These are phyloP conservation scores for Crataegus laevigata DNA, from an alignment of 306 rosid species.

Conservation along the genomic window DNA sequence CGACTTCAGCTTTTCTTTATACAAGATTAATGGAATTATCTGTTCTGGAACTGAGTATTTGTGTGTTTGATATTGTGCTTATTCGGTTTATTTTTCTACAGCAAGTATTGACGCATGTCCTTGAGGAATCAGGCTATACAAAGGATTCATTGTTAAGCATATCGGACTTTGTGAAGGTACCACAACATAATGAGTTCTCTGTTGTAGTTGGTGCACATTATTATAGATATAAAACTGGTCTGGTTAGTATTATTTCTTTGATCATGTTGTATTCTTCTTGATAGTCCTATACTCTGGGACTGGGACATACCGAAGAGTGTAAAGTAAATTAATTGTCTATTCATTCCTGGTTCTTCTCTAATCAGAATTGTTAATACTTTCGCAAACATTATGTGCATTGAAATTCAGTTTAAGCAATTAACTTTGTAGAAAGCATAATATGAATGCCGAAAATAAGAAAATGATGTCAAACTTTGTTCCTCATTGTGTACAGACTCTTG, in stretches of 20 bases:
- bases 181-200: constrained; percentile 7
- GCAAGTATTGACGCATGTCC: constrained; percentile 63
- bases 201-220: background rate
- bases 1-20: background rate
- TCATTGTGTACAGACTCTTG: constrained; percentile 45
- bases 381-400: background rate
- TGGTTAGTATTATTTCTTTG: background rate
- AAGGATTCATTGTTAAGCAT: constrained; percentile 47
- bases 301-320: background rate
- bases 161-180: constrained; percentile 74
- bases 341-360: background rate
- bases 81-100: constrained; percentile 11
- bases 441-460: background rate
- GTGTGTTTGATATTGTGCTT: background rate
- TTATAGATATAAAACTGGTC: background rate
- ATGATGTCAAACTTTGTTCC: background rate
- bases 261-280: background rate
- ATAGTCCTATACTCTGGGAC: background rate
- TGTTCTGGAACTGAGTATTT: background rate
- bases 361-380: background rate
- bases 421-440: background rate
- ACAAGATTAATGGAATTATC: background rate
- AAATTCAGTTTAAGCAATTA: background rate
- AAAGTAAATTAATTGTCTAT: background rate
- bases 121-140: constrained; percentile 74